phyloP scores from a whole-genome alignment of 768 basidiomycete species.

The Neoboletus brunneissimus region DNA sequence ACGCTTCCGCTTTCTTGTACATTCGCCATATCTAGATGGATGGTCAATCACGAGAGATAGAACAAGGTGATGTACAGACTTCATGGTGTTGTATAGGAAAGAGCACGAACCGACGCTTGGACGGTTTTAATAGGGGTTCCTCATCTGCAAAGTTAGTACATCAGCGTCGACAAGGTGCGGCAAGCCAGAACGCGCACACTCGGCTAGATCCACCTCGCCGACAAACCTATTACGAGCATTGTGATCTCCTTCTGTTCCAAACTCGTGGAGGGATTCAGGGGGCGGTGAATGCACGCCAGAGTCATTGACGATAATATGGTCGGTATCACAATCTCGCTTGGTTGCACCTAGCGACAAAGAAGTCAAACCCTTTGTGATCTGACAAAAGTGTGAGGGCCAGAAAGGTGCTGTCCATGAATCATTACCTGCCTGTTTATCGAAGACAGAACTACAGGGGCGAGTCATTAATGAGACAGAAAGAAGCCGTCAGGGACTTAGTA shows the following conservation, averaged over 20 bases:
- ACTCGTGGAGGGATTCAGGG: neutral
- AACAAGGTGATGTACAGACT: conserved; percentile 43
- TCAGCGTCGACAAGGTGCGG: neutral
- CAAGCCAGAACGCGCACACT: conserved; percentile 8
- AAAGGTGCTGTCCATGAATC: neutral
- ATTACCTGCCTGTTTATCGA: conserved; percentile 3
- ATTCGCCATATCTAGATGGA: conserved; percentile 78
- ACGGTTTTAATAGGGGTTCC: conserved; percentile 80
- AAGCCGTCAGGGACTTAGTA: neutral
- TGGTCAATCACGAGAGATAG: neutral
- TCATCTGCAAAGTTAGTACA: conserved; percentile 24
- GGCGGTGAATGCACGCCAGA: neutral
- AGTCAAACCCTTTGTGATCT: conserved; percentile 1
- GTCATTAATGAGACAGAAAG: neutral
- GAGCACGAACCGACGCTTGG: conserved; percentile 78
- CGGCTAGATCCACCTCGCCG: conserved; percentile 19
- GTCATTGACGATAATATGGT: neutral
- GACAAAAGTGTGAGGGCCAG: neutral
- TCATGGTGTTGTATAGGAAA: conserved; percentile 92
- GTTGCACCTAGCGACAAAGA: conserved; percentile 9
- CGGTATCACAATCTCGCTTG: neutral
- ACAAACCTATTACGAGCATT: conserved; percentile 8
- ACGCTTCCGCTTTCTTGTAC: conserved; percentile 93
- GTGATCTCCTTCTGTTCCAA: neutral
- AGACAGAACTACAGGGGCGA: neutral